These are phyloP conservation scores for Ophiostoma piceae DNA, from an alignment of 2,329 filamentous ascomycete species.

Conservation along the genomic window DNA sequence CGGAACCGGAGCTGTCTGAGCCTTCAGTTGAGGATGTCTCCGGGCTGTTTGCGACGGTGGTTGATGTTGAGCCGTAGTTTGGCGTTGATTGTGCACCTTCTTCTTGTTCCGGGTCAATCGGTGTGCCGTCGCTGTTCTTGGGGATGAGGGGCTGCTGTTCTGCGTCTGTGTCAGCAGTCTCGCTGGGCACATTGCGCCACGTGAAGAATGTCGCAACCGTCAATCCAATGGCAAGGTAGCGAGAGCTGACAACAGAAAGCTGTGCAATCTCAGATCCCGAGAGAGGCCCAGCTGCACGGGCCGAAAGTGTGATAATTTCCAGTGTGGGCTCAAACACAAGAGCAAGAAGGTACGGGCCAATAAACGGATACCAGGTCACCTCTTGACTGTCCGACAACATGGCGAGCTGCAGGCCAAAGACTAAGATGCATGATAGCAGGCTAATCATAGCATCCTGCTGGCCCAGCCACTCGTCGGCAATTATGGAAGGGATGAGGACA, in stretches of 20 bases:
- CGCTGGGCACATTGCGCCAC: constrained; percentile 26
- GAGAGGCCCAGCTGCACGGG: constrained; percentile 21
- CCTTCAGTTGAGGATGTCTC: constrained; percentile 35
- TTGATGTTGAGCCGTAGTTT: constrained; percentile 42
- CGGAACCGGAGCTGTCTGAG: constrained; percentile 36
- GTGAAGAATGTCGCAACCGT: constrained; percentile 35
- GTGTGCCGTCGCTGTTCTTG: constrained; percentile 34
- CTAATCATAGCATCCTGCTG: constrained; percentile 51
- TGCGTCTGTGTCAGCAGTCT: constrained; percentile 17
- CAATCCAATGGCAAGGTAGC: constrained; percentile 36
- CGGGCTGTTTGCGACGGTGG: constrained; percentile 10
- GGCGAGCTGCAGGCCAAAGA: constrained; percentile 58
- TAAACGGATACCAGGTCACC: constrained; percentile 58
- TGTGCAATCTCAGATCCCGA: constrained; percentile 31
- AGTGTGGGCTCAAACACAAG: constrained; percentile 51
- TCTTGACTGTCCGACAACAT: constrained; percentile 47
- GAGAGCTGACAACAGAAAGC: constrained; percentile 32
- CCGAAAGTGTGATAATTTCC: constrained; percentile 30
- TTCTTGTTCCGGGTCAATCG: constrained; percentile 17
- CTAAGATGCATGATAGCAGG: constrained; percentile 55
- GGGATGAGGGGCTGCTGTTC: constrained; percentile 54
- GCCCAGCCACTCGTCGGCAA: constrained; percentile 38
- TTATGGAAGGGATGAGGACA: constrained; percentile 37
- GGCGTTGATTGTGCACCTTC: constrained; percentile 18
- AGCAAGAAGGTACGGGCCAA: constrained; percentile 57